A percentile compares a stretch with the other conserved stretches of the same genome.
Conservation (phyloP, 495 filamentous ascomycete species). For the Mytilinidion resinicola region DNA sequence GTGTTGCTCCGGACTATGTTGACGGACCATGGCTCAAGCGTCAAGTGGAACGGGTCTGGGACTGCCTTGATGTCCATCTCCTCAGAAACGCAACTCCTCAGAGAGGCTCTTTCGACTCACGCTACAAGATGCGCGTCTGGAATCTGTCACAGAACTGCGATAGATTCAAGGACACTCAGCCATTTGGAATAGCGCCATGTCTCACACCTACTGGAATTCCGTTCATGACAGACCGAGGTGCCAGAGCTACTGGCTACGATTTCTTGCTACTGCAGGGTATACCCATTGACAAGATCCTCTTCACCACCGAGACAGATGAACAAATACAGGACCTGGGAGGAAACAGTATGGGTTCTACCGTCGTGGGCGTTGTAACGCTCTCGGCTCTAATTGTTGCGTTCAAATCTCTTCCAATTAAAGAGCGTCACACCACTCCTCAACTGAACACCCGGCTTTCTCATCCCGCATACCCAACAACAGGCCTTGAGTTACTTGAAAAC, state of each 20-base stretch:
- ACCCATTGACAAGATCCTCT: slow-evolving; percentile 53
- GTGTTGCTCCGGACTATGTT: slow-evolving; percentile 48
- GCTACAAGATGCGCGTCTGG: slow-evolving; percentile 41
- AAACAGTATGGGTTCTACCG: slow-evolving; percentile 78
- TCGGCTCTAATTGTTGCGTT: slow-evolving; percentile 45
- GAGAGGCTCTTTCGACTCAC: too few relatives aligned
- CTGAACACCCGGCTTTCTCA: too few relatives aligned
- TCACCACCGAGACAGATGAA: slow-evolving; percentile 57
- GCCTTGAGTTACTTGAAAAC: too few relatives aligned
- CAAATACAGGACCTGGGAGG: slow-evolving; percentile 70
- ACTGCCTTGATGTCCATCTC: slow-evolving; percentile 60
- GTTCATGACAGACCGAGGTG: slow-evolving; percentile 56
- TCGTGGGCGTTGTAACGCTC: slow-evolving; percentile 59
- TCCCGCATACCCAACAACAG: too few relatives aligned
- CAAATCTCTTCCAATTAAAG: too few relatives aligned
- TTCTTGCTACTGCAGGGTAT: slow-evolving; percentile 66
- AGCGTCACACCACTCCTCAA: too few relatives aligned
- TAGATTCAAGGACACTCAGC: slow-evolving; percentile 44
- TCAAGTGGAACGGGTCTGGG: slow-evolving; percentile 53
- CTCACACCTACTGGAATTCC: slow-evolving; percentile 63
- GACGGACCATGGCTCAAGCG: slow-evolving; percentile 44
- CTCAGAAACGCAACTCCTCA: slow-evolving; percentile 36
- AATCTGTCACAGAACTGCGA: slow-evolving; percentile 77
- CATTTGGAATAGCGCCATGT: slow-evolving; percentile 58
- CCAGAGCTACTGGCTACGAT: slow-evolving; percentile 61